phyloP scores from a whole-genome alignment of 2,329 filamentous ascomycete species.

The Hypocrella siamensis region DNA sequence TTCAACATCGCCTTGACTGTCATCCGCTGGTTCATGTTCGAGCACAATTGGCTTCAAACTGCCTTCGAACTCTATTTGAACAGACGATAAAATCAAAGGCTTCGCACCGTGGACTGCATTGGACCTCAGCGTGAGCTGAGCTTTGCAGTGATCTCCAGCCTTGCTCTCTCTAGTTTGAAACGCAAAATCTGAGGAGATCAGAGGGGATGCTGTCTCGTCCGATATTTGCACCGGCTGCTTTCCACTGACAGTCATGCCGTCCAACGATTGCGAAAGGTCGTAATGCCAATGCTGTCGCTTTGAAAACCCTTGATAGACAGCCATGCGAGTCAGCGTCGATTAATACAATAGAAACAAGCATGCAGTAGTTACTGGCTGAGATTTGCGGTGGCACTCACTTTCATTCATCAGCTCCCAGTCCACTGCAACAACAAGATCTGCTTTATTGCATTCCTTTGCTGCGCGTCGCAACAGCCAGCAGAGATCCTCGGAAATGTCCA shows the following conservation, averaged over 20 bases:
- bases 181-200: conserved; percentile 37
- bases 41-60: conserved; percentile 39
- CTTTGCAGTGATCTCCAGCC: conserved; percentile 41
- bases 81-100: conserved; percentile 32
- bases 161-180: conserved; percentile 44
- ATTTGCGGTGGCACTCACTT: conserved; percentile 23
- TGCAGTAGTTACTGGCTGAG: not conserved
- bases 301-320: conserved; percentile 30
- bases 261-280: conserved; percentile 40
- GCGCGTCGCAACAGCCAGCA: conserved; percentile 45
- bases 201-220: conserved; percentile 35
- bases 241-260: conserved; percentile 26
- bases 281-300: conserved; percentile 43
- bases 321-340: not conserved
- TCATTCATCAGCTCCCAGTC: conserved; percentile 50
- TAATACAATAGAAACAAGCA: too few relatives aligned
- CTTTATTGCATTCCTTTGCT: conserved; percentile 33
- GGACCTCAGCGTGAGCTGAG: conserved; percentile 43
- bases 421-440: conserved; percentile 41
- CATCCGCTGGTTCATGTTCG: conserved; percentile 18
- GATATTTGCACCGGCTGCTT: conserved; percentile 35
- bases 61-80: conserved; percentile 41
- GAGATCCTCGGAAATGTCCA: conserved; percentile 41
- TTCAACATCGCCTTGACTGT: conserved; percentile 4
- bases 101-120: conserved; percentile 35